phyloP scores from a whole-genome alignment of 2,329 filamentous ascomycete genomes.

The Colletotrichum filicis region DNA sequence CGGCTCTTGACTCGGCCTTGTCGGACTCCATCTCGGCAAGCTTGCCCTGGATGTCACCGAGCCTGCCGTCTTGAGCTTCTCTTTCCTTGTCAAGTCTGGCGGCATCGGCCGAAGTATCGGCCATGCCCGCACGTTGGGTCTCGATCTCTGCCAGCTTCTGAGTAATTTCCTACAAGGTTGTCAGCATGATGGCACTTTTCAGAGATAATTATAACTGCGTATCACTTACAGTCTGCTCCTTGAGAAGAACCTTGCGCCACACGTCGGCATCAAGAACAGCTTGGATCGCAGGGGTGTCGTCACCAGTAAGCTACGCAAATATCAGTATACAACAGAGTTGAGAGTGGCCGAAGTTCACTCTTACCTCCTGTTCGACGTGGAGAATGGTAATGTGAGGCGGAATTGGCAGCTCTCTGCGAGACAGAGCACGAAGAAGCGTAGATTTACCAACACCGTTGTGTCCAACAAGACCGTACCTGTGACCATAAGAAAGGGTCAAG shows the following conservation, averaged over 20 bases:
- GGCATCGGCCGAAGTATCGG: constrained; percentile 92
- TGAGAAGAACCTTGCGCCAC: constrained; percentile 94
- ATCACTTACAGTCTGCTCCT: constrained; percentile 80
- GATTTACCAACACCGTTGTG: constrained; percentile 99
- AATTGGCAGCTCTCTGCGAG: constrained; percentile 92
- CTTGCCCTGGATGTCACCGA: constrained; percentile 92
- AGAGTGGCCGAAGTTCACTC: constrained; percentile 33
- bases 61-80: constrained; percentile 88
- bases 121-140: constrained; percentile 79
- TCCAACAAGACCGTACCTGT: constrained; percentile 96
- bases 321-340: constrained; percentile 36
- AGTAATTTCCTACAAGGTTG: constrained; percentile 75
- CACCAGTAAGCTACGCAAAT: constrained; percentile 79
- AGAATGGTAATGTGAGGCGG: constrained; percentile 98
- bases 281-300: constrained; percentile 94
- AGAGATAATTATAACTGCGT: neutral
- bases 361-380: constrained; percentile 96
- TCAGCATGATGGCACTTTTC: constrained; percentile 38
- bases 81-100: constrained; percentile 85
- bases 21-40: constrained; percentile 99
- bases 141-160: constrained; percentile 82
- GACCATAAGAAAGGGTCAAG: constrained; percentile 89
- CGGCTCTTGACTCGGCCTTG: constrained; percentile 94
- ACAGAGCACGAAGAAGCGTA: constrained; percentile 91
- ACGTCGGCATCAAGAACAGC: constrained; percentile 97